Percentiles rank a stretch among this genome's conserved stretches.
These are phyloP conservation scores for Moesziomyces globuligerus DNA, from an alignment of 1,284 basidiomycete species.

Conservation along the genomic window DNA sequence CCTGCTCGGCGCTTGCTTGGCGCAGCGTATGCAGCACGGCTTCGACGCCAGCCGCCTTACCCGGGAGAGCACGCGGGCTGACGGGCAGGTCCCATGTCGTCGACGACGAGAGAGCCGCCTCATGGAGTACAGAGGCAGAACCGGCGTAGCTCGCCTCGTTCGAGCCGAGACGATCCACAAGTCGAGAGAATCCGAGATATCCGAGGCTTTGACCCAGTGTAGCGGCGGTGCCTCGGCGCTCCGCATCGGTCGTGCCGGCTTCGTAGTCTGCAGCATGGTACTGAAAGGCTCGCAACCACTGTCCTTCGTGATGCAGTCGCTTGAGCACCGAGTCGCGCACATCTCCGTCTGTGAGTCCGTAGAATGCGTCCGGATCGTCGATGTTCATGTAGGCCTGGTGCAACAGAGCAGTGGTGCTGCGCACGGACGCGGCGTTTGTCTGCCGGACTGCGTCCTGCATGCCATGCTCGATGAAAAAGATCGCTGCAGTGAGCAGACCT, in stretches of 20 bases:
- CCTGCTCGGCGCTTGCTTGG: slow-evolving; percentile 70
- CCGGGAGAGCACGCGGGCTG: slow-evolving; percentile 7
- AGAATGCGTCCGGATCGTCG: slow-evolving; percentile 97
- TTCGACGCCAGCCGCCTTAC: slow-evolving; percentile 74
- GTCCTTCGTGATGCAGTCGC: slow-evolving; percentile 88
- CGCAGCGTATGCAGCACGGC: slow-evolving; percentile 74
- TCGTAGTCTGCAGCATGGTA: slow-evolving; percentile 87
- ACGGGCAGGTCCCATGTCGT: slow-evolving; percentile 81
- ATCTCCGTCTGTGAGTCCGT: slow-evolving; percentile 84
- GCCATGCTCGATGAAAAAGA: slow-evolving; percentile 88
- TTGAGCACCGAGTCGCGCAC: slow-evolving; percentile 80
- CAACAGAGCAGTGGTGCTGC: slow-evolving; percentile 70
- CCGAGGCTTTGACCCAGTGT: slow-evolving; percentile 71
- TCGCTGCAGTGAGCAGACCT: slow-evolving; percentile 84
- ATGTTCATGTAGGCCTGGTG: slow-evolving; percentile 94
- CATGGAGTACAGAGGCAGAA: slow-evolving; percentile 69
- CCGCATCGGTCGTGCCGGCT: slow-evolving; percentile 9
- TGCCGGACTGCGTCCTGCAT: slow-evolving; percentile 71
- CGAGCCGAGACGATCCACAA: slow-evolving; percentile 72
- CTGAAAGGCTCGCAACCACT: slow-evolving; percentile 89
- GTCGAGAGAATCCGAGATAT: slow-evolving; percentile 84
- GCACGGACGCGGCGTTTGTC: not conserved
- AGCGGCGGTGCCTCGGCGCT: not conserved
- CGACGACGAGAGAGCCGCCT: slow-evolving; percentile 87
- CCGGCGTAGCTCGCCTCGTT: slow-evolving; percentile 1